Evolutionary conservation across 768 basidiomycete genomes (phyloP).

Genomic region (Trametes cinnabarina): DNA sequence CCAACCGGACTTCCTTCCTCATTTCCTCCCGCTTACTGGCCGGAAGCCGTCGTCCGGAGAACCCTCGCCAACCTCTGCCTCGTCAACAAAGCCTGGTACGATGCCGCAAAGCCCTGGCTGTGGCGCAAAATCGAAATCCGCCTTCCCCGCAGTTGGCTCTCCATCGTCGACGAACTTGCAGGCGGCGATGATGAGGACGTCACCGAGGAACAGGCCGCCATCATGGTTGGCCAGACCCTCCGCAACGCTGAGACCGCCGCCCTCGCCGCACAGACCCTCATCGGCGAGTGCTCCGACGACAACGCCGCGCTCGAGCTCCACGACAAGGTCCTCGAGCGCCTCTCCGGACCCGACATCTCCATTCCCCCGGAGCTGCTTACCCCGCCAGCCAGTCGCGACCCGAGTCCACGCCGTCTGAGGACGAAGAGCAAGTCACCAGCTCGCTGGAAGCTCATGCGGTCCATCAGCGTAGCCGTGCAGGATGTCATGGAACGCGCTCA

Average conservation of each 20-base stretch:
- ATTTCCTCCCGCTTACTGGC: conserved; percentile 67
- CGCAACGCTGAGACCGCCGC: conserved; percentile 65
- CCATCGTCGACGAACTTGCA: conserved; percentile 75
- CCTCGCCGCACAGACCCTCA: conserved; percentile 42
- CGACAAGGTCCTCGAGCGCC: conserved; percentile 55
- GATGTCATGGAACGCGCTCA: conserved; percentile 60
- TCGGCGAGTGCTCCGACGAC: conserved; percentile 34
- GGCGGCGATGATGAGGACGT: conserved; percentile 58
- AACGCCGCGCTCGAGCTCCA: conserved; percentile 52
- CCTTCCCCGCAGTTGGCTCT: conserved; percentile 80
- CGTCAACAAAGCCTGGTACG: conserved; percentile 75
- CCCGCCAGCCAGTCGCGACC: conserved; percentile 78
- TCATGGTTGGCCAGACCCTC: conserved; percentile 65
- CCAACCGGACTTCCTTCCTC: conserved; percentile 73
- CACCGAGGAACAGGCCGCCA: conserved; percentile 52
- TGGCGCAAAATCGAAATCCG: conserved; percentile 84
- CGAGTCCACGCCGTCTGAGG: conserved; percentile 73
- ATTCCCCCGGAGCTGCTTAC: conserved; percentile 76
- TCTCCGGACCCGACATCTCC: conserved; percentile 62
- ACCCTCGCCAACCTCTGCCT: conserved; percentile 72
- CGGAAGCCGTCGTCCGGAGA: conserved; percentile 61
- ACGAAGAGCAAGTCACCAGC: conserved; percentile 79
- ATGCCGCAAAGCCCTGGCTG: conserved; percentile 84
- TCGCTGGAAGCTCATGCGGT: conserved; percentile 78
- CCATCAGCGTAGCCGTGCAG: conserved; percentile 77